Evolutionary conservation across 257 asterid genomes (phyloP).

Genomic region (Eucommia ulmoides): DNA sequence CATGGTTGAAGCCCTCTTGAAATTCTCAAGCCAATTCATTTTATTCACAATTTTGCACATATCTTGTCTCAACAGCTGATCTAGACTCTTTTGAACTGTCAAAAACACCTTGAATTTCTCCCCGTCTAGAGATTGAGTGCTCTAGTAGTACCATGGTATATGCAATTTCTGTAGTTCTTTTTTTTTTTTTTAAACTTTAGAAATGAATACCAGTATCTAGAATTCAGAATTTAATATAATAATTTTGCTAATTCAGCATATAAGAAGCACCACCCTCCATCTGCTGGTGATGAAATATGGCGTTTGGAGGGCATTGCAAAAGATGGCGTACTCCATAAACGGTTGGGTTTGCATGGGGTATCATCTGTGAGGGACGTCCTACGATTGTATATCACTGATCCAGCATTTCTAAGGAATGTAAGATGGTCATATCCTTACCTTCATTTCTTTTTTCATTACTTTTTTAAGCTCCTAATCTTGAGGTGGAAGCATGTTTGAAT

Average conservation of each 20-base stretch:
- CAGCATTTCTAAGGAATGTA: conserved; percentile 35
- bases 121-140: too few species aligned
- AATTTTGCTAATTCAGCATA: conserved; percentile 33
- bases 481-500: too few species aligned
- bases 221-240: conserved; percentile 1
- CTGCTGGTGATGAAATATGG: conserved; percentile 60
- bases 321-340: conserved; percentile 50
- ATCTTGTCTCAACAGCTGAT: too few species aligned
- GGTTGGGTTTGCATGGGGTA: conserved; percentile 25
- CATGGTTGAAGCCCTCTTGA: too few species aligned
- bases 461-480: too few species aligned
- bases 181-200: too few species aligned
- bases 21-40: too few species aligned
- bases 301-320: conserved; percentile 72
- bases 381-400: conserved; percentile 30
- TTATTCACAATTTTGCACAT: too few species aligned
- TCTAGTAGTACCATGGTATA: neutral
- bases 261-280: conserved; percentile 70
- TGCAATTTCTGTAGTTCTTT: too few species aligned
- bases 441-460: too few species aligned
- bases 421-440: conserved; percentile 30
- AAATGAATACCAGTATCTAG: neutral
- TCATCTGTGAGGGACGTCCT: conserved; percentile 44
- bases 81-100: too few species aligned
- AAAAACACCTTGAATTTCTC: too few species aligned